A percentile compares a stretch with the other conserved stretches of the same genome.
phyloP scores from a whole-genome alignment of 148 eudicot genomes.

The Rhododendron simsii region DNA sequence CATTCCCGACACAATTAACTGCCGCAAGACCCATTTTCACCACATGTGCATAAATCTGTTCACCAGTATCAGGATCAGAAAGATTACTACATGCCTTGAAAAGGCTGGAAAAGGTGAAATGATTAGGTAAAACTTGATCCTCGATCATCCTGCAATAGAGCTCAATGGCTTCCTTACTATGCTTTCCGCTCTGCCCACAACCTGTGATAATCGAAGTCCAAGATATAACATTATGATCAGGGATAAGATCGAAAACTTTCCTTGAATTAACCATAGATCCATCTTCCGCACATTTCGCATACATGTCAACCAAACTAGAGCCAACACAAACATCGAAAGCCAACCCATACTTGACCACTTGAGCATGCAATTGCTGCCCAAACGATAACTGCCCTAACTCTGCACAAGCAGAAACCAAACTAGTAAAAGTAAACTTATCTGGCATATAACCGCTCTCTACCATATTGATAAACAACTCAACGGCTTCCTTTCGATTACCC shows the following conservation, averaged over 20 bases:
- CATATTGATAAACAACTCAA: conserved; percentile 55
- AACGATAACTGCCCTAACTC: conserved; percentile 28
- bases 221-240: conserved; percentile 53
- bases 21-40: conserved; percentile 44
- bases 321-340: conserved; percentile 51
- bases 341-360: conserved; percentile 38
- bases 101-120: conserved; percentile 53
- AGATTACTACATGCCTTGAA: conserved; percentile 55
- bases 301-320: conserved; percentile 63
- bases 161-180: conserved; percentile 44
- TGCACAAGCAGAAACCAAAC: conserved; percentile 43
- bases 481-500: conserved; percentile 32
- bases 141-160: conserved; percentile 48
- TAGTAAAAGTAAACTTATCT: not conserved
- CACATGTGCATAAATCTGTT: conserved; percentile 48
- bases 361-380: conserved; percentile 49
- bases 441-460: conserved; percentile 23
- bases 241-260: not conserved
- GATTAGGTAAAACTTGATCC: conserved; percentile 46
- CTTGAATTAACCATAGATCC: conserved; percentile 21
- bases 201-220: conserved; percentile 62
- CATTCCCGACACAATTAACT: conserved; percentile 46
- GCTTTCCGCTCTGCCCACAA: conserved; percentile 39
- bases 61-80: conserved; percentile 35
- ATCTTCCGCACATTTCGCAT: conserved; percentile 40